Conservation (phyloP, 208 protist genomes). For the Wallacemonas sp. region DNA sequence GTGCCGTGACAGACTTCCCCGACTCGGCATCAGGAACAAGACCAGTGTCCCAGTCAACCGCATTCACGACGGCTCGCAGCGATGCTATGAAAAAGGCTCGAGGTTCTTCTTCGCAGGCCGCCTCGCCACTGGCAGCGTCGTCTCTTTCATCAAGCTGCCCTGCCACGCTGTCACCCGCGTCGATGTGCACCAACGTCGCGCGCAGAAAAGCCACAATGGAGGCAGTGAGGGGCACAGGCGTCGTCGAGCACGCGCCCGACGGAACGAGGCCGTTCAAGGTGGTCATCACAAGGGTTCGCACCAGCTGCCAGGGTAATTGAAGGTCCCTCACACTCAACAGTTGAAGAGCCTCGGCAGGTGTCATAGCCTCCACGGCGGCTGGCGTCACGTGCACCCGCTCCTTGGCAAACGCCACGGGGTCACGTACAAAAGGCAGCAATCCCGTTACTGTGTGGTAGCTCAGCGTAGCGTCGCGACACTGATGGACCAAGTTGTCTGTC, state of each 20-base stretch:
- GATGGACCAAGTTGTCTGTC: constrained; percentile 20
- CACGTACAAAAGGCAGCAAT: constrained; percentile 5
- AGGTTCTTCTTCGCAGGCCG: not conserved
- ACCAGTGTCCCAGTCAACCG: not conserved
- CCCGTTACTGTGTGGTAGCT: not conserved
- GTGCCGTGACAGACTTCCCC: too few relatives aligned
- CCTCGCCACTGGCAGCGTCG: not conserved
- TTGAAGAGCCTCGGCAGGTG: not conserved
- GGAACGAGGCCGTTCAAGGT: not conserved
- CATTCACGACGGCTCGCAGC: not conserved
- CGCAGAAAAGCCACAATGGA: too few relatives aligned
- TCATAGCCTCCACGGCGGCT: not conserved
- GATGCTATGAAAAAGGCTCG: not conserved
- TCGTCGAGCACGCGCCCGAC: not conserved
- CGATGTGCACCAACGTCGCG: too few relatives aligned
- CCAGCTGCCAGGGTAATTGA: not conserved
- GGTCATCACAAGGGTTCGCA: not conserved
- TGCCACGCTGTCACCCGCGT: too few relatives aligned
- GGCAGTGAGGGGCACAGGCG: not conserved
- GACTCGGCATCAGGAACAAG: constrained; percentile 9
- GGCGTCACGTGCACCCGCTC: constrained; percentile 2
- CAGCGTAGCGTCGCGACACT: not conserved
- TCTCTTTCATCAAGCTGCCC: too few relatives aligned
- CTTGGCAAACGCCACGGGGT: constrained; percentile 1
- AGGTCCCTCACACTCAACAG: not conserved